Conservation (phyloP, 179 eudicot genomes). For the Amaranthus tricolor region DNA sequence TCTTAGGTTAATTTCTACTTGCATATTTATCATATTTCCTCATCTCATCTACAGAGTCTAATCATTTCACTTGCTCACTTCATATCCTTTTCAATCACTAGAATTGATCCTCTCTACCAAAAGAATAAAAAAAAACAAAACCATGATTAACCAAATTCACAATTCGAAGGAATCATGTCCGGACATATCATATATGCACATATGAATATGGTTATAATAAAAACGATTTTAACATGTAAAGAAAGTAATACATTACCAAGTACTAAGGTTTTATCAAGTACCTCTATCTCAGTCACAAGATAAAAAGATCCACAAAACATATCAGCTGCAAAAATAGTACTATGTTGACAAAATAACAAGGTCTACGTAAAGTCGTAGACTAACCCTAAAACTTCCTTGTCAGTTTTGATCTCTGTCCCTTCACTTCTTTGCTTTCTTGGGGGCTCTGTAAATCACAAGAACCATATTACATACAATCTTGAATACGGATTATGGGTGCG, state of each 20-base stretch:
- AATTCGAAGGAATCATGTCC: too few relatives aligned
- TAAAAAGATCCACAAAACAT: conserved; percentile 31
- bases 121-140: too few relatives aligned
- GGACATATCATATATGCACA: too few relatives aligned
- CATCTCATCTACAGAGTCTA: too few relatives aligned
- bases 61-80: too few relatives aligned
- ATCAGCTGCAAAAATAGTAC: conserved; percentile 35
- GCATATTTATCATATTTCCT: too few relatives aligned
- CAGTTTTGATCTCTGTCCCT: not conserved
- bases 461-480: not conserved
- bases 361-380: conserved; percentile 3
- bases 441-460: conserved; percentile 31
- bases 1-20: too few relatives aligned
- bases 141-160: too few relatives aligned
- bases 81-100: too few relatives aligned
- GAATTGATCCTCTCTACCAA: too few relatives aligned
- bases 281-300: conserved; percentile 20
- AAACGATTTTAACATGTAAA: not conserved
- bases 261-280: conserved; percentile 19
- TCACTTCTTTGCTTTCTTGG: conserved; percentile 71
- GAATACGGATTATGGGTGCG: not conserved
- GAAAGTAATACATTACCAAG: conserved; percentile 24
- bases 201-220: too few relatives aligned
- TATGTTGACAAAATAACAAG: conserved; percentile 32
- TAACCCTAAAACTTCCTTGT: conserved; percentile 24